A percentile compares a stretch with the other conserved stretches of the same genome.
phyloP scores from a whole-genome alignment of 1,139 yeast species.

The Yamadazyma dushanensis region DNA sequence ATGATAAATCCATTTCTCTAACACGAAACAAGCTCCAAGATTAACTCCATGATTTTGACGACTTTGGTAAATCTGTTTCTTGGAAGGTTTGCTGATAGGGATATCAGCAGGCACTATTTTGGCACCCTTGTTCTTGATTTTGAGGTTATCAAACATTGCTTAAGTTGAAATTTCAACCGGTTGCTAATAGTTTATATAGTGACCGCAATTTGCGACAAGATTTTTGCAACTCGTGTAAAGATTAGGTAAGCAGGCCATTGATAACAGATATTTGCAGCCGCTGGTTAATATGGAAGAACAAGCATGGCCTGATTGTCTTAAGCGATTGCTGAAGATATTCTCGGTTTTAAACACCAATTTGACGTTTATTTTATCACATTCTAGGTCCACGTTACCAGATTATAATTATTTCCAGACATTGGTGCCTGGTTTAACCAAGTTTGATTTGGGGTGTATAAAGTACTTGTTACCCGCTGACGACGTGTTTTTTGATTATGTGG shows the following conservation, averaged over 20 bases:
- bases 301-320: conserved; percentile 17
- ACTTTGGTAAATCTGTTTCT: conserved; percentile 58
- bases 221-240: background rate
- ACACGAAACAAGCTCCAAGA: conserved; percentile 78
- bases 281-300: background rate
- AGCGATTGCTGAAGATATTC: conserved; percentile 24
- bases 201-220: background rate
- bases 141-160: conserved; percentile 42
- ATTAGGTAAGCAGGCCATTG: background rate
- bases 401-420: conserved; percentile 34
- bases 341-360: conserved; percentile 41
- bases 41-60: conserved; percentile 84
- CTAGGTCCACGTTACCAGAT: conserved; percentile 44
- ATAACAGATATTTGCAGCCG: background rate
- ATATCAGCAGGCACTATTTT: conserved; percentile 28
- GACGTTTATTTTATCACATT: conserved; percentile 43
- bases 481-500: conserved; percentile 66
- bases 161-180: background rate
- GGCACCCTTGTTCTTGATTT: conserved; percentile 38
- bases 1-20: conserved; percentile 74
- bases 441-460: conserved; percentile 65
- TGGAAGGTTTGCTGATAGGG: conserved; percentile 40
- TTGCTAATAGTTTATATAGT: background rate
- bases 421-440: conserved; percentile 26
- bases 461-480: conserved; percentile 69